phyloP scores from a whole-genome alignment of 768 basidiomycete genomes.

The Boletus eberwhitei region DNA sequence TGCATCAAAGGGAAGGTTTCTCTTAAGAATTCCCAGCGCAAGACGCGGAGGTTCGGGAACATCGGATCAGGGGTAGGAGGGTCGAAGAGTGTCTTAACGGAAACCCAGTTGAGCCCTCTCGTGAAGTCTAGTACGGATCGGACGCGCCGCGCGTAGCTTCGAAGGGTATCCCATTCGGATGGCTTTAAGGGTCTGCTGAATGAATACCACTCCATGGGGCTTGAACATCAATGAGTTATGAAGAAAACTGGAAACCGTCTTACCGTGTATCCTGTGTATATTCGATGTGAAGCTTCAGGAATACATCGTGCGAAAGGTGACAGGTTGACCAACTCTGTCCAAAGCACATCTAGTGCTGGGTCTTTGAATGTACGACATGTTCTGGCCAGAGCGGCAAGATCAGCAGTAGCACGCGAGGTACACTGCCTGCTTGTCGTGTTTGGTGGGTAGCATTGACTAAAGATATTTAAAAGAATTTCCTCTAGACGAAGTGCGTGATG shows the following conservation, averaged over 20 bases:
- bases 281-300: conserved; percentile 6
- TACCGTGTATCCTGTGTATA: conserved; percentile 12
- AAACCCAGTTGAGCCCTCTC: conserved; percentile 16
- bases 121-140: conserved; percentile 14
- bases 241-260: neutral
- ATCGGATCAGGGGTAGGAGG: conserved; percentile 14
- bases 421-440: neutral
- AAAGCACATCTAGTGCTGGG: conserved; percentile 3
- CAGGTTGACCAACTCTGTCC: conserved; percentile 3
- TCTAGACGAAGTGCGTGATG: conserved; percentile 9
- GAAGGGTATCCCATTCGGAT: conserved; percentile 12
- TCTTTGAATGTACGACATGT: conserved; percentile 8
- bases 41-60: conserved; percentile 19
- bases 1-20: conserved; percentile 15
- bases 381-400: conserved; percentile 2
- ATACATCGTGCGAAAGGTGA: conserved; percentile 5
- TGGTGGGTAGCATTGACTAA: neutral
- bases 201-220: conserved; percentile 9
- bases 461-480: conserved; percentile 7
- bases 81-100: conserved; percentile 14
- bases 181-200: conserved; percentile 11
- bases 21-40: conserved; percentile 20
- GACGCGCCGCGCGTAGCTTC: conserved; percentile 9
- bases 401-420: neutral
- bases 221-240: neutral